phyloP scores from a whole-genome alignment of 441 rosid genomes.

The Viola pubescens region DNA sequence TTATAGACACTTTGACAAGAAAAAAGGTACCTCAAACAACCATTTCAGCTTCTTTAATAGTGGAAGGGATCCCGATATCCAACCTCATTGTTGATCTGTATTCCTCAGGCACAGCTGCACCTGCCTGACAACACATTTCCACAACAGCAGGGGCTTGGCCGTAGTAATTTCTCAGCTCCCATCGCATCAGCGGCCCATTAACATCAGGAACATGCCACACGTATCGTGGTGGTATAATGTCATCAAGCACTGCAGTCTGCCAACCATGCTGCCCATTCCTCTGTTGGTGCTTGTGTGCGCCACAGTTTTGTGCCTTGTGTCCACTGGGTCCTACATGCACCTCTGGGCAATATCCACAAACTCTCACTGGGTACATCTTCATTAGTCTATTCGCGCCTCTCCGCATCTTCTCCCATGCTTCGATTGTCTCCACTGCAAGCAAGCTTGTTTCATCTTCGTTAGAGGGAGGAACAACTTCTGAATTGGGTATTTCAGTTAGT shows the following conservation, averaged over 20 bases:
- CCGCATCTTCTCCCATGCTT: conserved; percentile 73
- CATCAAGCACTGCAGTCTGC: conserved; percentile 81
- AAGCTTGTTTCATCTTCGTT: conserved; percentile 45
- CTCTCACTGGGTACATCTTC: conserved; percentile 77
- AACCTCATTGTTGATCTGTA: conserved; percentile 90
- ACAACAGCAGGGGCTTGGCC: conserved; percentile 91
- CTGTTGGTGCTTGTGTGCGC: conserved; percentile 92
- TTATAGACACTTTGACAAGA: no score
- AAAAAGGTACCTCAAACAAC: conserved; percentile 43
- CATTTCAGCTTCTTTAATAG: conserved; percentile 81
- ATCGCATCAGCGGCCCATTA: conserved; percentile 47
- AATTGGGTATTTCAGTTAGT: conserved; percentile 45
- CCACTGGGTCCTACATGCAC: conserved; percentile 81
- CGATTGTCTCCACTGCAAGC: conserved; percentile 72
- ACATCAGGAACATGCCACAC: conserved; percentile 92
- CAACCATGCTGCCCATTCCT: conserved; percentile 94
- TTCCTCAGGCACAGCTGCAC: conserved; percentile 60
- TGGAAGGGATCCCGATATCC: conserved; percentile 72
- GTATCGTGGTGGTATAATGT: conserved; percentile 83
- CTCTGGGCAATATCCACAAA: conserved; percentile 92
- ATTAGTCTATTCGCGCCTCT: conserved; percentile 72
- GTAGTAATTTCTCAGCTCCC: conserved; percentile 64
- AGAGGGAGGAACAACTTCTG: conserved; percentile 47
- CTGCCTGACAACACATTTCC: conserved; percentile 85
- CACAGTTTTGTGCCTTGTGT: conserved; percentile 93